Conservation (phyloP, 768 basidiomycete species). For the Calocera cornea region DNA sequence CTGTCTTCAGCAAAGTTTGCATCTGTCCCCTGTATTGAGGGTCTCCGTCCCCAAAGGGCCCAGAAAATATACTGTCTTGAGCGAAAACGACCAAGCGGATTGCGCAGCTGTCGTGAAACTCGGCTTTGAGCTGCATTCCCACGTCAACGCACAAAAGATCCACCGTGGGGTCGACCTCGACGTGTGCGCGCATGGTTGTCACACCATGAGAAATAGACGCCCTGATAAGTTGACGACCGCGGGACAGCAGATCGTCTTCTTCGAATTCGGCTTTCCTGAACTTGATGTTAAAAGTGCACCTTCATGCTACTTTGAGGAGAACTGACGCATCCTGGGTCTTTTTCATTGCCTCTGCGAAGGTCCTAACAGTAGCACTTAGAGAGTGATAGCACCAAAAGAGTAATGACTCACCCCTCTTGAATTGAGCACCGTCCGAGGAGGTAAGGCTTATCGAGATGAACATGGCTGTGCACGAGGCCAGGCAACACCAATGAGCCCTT, state of each 20-base stretch:
- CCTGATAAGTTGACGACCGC: conserved; percentile 41
- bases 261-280: conserved; percentile 12
- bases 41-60: conserved; percentile 15
- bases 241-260: conserved; percentile 32
- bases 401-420: background rate
- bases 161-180: conserved; percentile 48
- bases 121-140: conserved; percentile 35
- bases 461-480: background rate
- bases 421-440: background rate
- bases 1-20: background rate
- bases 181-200: conserved; percentile 53
- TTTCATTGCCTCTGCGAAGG: background rate
- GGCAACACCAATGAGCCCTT: background rate
- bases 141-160: conserved; percentile 40
- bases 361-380: background rate
- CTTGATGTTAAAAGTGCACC: too few species aligned
- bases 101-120: conserved; percentile 36
- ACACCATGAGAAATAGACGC: conserved; percentile 50
- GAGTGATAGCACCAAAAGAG: background rate
- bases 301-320: too few species aligned
- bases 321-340: conserved; percentile 1
- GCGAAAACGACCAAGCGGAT: conserved; percentile 52
- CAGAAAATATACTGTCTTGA: conserved; percentile 42
- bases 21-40: conserved; percentile 30
- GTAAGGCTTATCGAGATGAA: background rate